Base-by-base conservation (phyloP, 345 rosid species). In the Reutealis trisperma region DNA sequence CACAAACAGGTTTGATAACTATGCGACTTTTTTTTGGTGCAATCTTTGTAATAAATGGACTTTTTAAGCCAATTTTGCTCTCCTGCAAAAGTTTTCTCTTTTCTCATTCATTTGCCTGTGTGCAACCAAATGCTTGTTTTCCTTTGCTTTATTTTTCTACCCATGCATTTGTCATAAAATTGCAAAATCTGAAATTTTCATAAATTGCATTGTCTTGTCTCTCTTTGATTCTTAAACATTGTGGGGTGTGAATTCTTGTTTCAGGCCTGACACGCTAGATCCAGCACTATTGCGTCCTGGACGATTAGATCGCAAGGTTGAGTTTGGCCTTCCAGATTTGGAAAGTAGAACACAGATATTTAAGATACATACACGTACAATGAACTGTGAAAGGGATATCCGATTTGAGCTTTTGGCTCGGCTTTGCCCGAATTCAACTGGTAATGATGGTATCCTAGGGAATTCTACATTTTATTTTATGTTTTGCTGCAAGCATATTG, bases 241-340 rank as follows among this genome's bases (percentile, higher is more conserved):
- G 21, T 45, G 19, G 34, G 18, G 5, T 67, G 37, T 67, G 32
- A 69, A 25, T 68, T 68, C 21, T 45, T 12, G 10, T 30, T 16
- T 69, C 88, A 94, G 98, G 87, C 98, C 98, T 52, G 98, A 94
- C 77, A 94, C 98, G 0, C 80, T 94, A 2, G 98, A 94, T 85
- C 98, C 98, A 47, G 98, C 98, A 55, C 84, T 94, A 21, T 37
- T 93, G 75, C 97, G 98, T 81, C 98, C 98, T 45, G 98, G 98
- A 66, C 82, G 98, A 62, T 79, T 94, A 72, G 98, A 93, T 79
- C 95, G 98, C 60, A 94, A 94, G 85, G 94, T 94, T 61, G 98
- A 94, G 86, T 93, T 94, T 72, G 98, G 98, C 21, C 94, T 95
- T 45, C 99, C 97, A 71, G 97, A 93, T 74, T 75, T 93, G 78